A percentile compares a stretch with the other conserved stretches of the same genome.
Conservation (phyloP, 495 filamentous ascomycete genomes). For the Penicillium verhagenii region DNA sequence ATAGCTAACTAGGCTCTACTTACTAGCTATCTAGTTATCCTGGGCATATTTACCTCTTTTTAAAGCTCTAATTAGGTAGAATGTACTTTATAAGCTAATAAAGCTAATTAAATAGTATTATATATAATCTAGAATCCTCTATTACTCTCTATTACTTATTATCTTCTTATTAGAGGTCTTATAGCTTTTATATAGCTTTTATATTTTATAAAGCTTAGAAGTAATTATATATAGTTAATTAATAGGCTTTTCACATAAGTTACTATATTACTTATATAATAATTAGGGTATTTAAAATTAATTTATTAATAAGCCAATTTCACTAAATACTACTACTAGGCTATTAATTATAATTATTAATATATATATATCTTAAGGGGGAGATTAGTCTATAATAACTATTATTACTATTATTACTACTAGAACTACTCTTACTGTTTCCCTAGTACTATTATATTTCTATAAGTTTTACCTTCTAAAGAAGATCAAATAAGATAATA, state of each 20-base stretch:
- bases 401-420: constrained; percentile 11
- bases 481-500: constrained; percentile 4
- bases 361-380: constrained; percentile 8
- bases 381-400: constrained; percentile 15
- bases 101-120: neutral
- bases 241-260: constrained; percentile 9
- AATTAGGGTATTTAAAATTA: constrained; percentile 19
- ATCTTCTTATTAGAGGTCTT: neutral
- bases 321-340: constrained; percentile 13
- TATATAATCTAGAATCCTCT: constrained; percentile 7
- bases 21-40: constrained; percentile 30
- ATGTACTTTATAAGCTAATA: constrained; percentile 1
- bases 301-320: constrained; percentile 8
- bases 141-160: constrained; percentile 5
- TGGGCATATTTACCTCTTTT: constrained; percentile 31
- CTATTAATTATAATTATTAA: constrained; percentile 17
- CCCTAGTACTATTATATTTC: neutral
- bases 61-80: constrained; percentile 13
- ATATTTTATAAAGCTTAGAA: constrained; percentile 1
- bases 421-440: constrained; percentile 5
- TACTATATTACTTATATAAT: neutral
- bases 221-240: constrained; percentile 7
- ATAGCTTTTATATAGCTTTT: constrained; percentile 2
- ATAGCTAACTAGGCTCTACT: constrained; percentile 31
- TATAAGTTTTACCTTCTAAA: constrained; percentile 11